phyloP scores from a whole-genome alignment of 129 eudicot species.

The Saposhnikovia divaricata region DNA sequence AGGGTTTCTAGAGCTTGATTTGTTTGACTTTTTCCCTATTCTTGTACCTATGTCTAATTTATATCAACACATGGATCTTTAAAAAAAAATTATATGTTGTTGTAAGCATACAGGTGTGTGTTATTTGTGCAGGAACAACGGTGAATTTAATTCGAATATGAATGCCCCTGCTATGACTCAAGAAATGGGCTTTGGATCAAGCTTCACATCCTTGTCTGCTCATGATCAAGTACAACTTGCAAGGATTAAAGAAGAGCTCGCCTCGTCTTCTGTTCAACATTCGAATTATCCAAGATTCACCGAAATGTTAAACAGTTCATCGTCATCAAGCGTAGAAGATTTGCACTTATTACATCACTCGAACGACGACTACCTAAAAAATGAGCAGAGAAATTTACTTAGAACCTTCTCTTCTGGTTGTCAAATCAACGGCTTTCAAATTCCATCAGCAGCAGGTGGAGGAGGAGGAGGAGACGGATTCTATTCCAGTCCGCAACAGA shows the following conservation, averaged over 20 bases:
- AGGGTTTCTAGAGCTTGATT: conserved; percentile 6
- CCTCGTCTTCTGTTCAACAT: conserved; percentile 13
- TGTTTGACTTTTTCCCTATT: not conserved
- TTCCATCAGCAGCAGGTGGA: conserved; percentile 11
- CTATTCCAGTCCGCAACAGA: conserved; percentile 13
- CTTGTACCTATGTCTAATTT: not conserved
- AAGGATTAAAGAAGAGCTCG: conserved; percentile 46
- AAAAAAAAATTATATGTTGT: no score
- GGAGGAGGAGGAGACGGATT: conserved; percentile 9
- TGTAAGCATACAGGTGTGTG: not conserved
- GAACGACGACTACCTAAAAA: not conserved
- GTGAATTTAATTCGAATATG: conserved; percentile 5
- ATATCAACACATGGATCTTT: not conserved
- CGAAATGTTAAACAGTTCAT: conserved; percentile 44
- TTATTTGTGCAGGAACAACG: conserved; percentile 23
- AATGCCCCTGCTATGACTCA: conserved; percentile 32
- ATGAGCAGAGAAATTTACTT: conserved; percentile 34
- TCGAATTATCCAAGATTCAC: conserved; percentile 34
- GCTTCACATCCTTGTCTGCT: conserved; percentile 16
- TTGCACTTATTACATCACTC: conserved; percentile 14
- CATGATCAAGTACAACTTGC: conserved; percentile 31
- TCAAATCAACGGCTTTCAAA: conserved; percentile 39
- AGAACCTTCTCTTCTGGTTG: conserved; percentile 41
- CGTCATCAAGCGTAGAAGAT: conserved; percentile 45
- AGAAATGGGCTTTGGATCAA: conserved; percentile 30